Conservation (phyloP, 352 stramenopile genomes). For the Phytophthora tentaculata region DNA sequence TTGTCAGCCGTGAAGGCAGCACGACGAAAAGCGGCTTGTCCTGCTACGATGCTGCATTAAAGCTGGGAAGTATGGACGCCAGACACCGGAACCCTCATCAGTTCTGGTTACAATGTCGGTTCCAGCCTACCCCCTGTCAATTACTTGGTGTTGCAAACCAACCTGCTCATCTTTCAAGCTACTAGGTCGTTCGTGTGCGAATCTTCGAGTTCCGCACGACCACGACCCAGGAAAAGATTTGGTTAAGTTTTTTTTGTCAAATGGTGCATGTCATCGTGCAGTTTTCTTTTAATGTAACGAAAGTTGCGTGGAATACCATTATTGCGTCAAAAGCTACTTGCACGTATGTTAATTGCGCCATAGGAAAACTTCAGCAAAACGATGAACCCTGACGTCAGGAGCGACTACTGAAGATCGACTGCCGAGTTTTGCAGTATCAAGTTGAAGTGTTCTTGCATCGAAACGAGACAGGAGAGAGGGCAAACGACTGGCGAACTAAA, state of each 20-base stretch:
- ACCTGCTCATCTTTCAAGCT: not conserved
- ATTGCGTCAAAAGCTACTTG: no score
- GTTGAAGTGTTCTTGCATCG: conserved; percentile 12
- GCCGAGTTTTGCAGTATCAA: conserved; percentile 5
- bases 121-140: conserved; percentile 11
- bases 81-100: not conserved
- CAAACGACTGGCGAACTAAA: conserved; percentile 8
- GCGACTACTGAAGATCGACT: conserved; percentile 14
- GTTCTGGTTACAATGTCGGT: conserved; percentile 11
- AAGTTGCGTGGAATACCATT: no score
- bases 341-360: no score
- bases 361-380: no score
- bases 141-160: conserved; percentile 12
- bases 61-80: not conserved
- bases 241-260: not conserved
- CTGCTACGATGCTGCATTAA: conserved; percentile 9
- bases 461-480: not conserved
- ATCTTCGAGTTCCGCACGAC: not conserved
- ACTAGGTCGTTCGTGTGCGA: not conserved
- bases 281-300: no score
- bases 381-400: conserved; percentile 10
- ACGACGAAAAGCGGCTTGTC: conserved; percentile 18
- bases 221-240: no score
- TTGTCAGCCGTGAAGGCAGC: conserved; percentile 28
- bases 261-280: no score